Evolutionary conservation across 2,329 filamentous ascomycete genomes (phyloP).

Genomic region (Helotiales sp.): DNA sequence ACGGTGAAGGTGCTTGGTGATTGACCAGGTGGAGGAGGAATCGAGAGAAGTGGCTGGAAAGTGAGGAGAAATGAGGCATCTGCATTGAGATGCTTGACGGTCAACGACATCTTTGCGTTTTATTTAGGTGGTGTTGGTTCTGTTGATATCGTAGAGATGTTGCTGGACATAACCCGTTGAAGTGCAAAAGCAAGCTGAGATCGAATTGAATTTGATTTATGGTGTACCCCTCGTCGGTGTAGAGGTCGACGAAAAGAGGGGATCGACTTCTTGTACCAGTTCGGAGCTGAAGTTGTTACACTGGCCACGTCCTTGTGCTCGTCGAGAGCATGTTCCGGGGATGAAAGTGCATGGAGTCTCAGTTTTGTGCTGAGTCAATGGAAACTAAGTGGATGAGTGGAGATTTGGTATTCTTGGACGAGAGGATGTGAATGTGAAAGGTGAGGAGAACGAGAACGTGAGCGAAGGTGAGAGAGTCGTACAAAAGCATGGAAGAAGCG

Average conservation of each 20-base stretch:
- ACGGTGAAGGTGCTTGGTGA: conserved; percentile 64
- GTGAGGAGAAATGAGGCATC: conserved; percentile 69
- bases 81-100: conserved; percentile 66
- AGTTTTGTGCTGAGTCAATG: neutral
- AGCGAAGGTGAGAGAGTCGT: conserved; percentile 3
- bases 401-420: conserved; percentile 6
- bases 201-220: neutral
- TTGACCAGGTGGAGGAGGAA: conserved; percentile 39
- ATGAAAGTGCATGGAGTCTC: conserved; percentile 11
- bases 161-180: neutral
- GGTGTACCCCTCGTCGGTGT: conserved; percentile 7
- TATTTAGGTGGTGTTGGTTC: neutral
- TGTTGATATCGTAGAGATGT: neutral
- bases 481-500: neutral
- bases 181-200: neutral
- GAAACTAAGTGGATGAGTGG: neutral
- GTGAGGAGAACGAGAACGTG: neutral
- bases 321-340: conserved; percentile 7
- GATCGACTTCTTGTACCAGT: conserved; percentile 1
- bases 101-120: conserved; percentile 60
- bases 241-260: conserved; percentile 13
- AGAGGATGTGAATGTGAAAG: neutral
- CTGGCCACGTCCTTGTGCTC: conserved; percentile 9
- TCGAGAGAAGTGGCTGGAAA: conserved; percentile 52
- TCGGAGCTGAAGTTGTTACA: conserved; percentile 11